Evolutionary conservation across 148 eudicot genomes (phyloP).

Genomic region (Vaccinium corymbosum): DNA sequence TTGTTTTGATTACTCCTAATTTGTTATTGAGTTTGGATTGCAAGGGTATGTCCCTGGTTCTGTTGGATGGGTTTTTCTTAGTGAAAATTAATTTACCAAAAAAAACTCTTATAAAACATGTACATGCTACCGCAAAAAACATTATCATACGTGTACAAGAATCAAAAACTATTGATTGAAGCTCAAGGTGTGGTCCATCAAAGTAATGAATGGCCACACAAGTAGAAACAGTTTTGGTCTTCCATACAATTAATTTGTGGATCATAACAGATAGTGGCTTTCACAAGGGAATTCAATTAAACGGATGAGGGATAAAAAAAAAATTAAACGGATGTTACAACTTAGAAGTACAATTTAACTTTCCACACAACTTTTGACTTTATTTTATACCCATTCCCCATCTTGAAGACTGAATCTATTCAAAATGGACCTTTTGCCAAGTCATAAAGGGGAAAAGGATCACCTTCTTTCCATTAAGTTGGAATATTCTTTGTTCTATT

Average conservation of each 20-base stretch:
- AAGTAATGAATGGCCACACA: background rate
- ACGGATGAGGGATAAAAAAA: background rate
- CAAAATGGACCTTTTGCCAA: background rate
- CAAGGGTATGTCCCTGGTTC: too few species aligned
- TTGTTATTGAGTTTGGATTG: too few species aligned
- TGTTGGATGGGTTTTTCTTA: too few species aligned
- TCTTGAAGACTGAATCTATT: background rate
- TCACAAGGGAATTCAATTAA: background rate
- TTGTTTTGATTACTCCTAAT: too few species aligned
- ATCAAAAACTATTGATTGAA: background rate
- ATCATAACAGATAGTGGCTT: background rate
- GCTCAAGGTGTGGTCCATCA: background rate
- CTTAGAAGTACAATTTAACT: background rate
- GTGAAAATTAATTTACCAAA: too few species aligned
- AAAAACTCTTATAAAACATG: too few species aligned
- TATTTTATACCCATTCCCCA: background rate
- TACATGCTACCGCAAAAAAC: too few species aligned
- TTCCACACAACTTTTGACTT: background rate
- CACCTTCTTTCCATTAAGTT: constrained; percentile 10
- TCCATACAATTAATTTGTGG: too few species aligned
- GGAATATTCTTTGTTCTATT: constrained; percentile 11
- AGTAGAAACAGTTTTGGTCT: background rate
- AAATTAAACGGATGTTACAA: background rate
- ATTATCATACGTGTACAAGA: background rate
- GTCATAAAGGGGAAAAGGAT: constrained; percentile 8